These are phyloP conservation scores for Neofusicoccum laricinum DNA, from an alignment of 2,329 filamentous ascomycete species.

Conservation along the genomic window DNA sequence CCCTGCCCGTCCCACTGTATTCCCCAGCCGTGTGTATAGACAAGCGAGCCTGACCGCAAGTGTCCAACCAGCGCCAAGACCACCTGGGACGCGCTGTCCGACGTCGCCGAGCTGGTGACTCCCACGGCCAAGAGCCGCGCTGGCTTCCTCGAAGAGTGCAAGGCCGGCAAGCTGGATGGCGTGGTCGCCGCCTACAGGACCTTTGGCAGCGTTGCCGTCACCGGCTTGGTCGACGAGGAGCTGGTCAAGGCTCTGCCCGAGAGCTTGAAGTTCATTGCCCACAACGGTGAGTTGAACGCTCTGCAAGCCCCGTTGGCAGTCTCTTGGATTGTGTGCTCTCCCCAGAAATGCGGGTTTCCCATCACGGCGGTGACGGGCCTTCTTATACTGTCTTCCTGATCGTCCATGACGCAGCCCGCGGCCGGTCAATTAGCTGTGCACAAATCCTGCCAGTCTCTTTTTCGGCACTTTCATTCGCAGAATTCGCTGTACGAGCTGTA, in stretches of 20 bases:
- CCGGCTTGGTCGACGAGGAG: slow-evolving; percentile 69
- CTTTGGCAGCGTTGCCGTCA: slow-evolving; percentile 61
- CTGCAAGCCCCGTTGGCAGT: background rate
- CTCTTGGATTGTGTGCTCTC: too few relatives aligned
- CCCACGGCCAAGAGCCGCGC: slow-evolving; percentile 60
- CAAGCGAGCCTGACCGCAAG: background rate
- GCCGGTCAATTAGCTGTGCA: too few relatives aligned
- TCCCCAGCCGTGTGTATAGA: background rate
- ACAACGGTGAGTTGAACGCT: slow-evolving; percentile 43
- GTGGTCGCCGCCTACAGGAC: slow-evolving; percentile 68
- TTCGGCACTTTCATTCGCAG: background rate
- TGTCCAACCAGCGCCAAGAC: slow-evolving; percentile 56
- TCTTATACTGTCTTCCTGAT: too few relatives aligned
- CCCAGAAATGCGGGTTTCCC: too few relatives aligned
- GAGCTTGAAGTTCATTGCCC: slow-evolving; percentile 39
- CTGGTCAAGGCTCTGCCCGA: slow-evolving; percentile 53
- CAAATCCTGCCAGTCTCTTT: background rate
- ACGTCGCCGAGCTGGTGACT: slow-evolving; percentile 63
- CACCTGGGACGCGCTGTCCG: slow-evolving; percentile 60
- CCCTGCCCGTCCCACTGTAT: background rate
- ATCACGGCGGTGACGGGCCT: too few relatives aligned
- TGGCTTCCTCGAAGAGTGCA: slow-evolving; percentile 68
- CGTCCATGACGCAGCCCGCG: too few relatives aligned
- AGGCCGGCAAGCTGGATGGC: slow-evolving; percentile 63
- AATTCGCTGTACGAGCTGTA: background rate